Percentiles rank a stretch among this genome's conserved stretches.
Conservation (phyloP, 1,284 basidiomycete species). For the Acaromyces ingoldii region DNA sequence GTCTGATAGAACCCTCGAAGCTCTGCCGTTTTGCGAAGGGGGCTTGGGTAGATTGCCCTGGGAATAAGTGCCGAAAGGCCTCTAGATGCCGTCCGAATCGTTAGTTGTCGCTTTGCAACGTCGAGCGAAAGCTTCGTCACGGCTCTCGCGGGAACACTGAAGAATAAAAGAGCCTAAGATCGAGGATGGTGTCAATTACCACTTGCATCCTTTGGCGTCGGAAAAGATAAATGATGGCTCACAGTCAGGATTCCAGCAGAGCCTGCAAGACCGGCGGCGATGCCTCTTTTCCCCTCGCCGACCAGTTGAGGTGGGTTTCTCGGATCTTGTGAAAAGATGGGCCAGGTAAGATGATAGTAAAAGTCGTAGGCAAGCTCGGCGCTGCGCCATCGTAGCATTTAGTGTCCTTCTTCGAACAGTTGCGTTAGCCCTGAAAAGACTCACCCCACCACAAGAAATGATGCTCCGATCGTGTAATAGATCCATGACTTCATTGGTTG, state of each 20-base stretch:
- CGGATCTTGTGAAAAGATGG: slow-evolving; percentile 1
- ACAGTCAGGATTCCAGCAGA: not conserved
- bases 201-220: too few relatives aligned
- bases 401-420: too few relatives aligned
- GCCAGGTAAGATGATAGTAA: slow-evolving; percentile 3
- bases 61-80: not conserved
- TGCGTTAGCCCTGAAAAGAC: not conserved
- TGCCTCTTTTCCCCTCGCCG: not conserved
- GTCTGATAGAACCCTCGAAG: not conserved
- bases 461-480: not conserved
- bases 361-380: not conserved
- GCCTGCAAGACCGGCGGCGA: not conserved
- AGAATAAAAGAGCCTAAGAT: not conserved
- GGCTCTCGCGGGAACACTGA: not conserved
- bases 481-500: slow-evolving; percentile 1
- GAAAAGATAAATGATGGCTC: not conserved
- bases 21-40: not conserved
- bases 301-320: not conserved
- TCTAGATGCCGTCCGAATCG: slow-evolving; percentile 1
- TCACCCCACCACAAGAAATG: not conserved
- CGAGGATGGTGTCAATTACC: not conserved
- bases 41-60: not conserved
- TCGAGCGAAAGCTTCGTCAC: not conserved
- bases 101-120: not conserved
- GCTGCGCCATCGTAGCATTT: too few relatives aligned